Conservation (phyloP, 2,329 filamentous ascomycete genomes). For the Colletotrichum sp. region DNA sequence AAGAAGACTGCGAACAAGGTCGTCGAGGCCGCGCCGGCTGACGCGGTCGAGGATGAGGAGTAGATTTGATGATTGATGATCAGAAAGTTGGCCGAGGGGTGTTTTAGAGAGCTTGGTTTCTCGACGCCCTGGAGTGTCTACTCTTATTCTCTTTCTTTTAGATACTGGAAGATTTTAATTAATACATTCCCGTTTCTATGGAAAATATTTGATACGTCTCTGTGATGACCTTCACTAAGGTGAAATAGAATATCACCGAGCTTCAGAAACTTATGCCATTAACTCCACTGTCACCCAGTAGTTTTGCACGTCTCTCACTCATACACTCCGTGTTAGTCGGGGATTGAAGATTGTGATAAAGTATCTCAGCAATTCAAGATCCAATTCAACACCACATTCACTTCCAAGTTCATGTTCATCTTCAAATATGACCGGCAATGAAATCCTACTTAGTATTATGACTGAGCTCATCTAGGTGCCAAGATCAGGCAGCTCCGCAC, state of each 20-base stretch:
- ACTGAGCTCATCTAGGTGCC: neutral
- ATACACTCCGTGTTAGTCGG: neutral
- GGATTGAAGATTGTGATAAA: no score
- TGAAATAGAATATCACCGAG: neutral
- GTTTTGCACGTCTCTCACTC: neutral
- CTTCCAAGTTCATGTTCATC: neutral
- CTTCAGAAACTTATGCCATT: neutral
- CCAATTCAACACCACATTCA: neutral
- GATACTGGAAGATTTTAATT: neutral
- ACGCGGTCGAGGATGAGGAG: conserved; percentile 33
- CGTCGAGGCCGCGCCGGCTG: conserved; percentile 30
- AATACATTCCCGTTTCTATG: neutral
- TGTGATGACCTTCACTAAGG: neutral
- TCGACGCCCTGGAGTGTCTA: neutral
- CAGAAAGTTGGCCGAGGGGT: neutral
- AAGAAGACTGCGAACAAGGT: conserved; percentile 7
- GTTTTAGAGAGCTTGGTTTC: neutral
- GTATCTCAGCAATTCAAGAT: no score
- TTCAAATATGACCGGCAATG: neutral
- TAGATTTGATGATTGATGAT: neutral
- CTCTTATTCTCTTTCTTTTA: neutral
- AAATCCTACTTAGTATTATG: neutral
- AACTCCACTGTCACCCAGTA: no score
- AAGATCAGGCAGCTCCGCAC: neutral
- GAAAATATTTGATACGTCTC: neutral